Evolutionary conservation across 169 alveolate species (phyloP).

Genomic region (Besnoitia besnoiti): DNA sequence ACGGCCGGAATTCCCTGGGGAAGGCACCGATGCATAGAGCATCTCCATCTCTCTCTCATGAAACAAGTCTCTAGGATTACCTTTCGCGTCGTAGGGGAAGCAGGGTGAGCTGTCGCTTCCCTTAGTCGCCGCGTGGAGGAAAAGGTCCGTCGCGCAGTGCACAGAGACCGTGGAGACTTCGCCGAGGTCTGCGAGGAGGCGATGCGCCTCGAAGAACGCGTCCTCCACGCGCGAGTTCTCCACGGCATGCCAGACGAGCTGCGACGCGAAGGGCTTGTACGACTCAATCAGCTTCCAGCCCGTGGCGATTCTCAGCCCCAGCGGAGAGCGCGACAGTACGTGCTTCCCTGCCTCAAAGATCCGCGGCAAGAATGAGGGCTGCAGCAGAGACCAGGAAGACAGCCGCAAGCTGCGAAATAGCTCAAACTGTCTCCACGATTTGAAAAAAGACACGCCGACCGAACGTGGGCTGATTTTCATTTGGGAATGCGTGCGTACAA

Average conservation of each 20-base stretch:
- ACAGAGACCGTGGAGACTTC: conserved; percentile 42
- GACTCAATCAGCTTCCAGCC: conserved; percentile 52
- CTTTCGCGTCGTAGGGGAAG: conserved; percentile 39
- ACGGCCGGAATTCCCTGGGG: too few species aligned
- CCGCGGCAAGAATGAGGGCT: conserved; percentile 57
- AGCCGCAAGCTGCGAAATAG: not conserved
- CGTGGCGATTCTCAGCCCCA: conserved; percentile 35
- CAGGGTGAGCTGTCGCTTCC: not conserved
- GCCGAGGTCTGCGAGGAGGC: conserved; percentile 48
- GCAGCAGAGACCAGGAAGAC: not conserved
- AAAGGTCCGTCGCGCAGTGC: conserved; percentile 53
- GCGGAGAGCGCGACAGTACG: conserved; percentile 65
- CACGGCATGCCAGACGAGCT: conserved; percentile 67
- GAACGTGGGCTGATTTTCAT: too few species aligned
- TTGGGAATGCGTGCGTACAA: too few species aligned
- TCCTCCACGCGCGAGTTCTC: conserved; percentile 62
- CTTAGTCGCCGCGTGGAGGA: not conserved
- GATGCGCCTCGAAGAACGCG: conserved; percentile 56
- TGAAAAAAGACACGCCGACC: too few species aligned
- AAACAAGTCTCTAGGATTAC: not conserved
- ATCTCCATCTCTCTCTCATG: not conserved
- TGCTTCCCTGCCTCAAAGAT: conserved; percentile 63
- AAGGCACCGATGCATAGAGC: not conserved
- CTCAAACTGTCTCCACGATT: not conserved
- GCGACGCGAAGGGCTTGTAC: conserved; percentile 43